Percentiles rank a stretch among this genome's conserved stretches.
Conservation (phyloP, 805 yeast species). For the Metschnikowia continentalis region DNA sequence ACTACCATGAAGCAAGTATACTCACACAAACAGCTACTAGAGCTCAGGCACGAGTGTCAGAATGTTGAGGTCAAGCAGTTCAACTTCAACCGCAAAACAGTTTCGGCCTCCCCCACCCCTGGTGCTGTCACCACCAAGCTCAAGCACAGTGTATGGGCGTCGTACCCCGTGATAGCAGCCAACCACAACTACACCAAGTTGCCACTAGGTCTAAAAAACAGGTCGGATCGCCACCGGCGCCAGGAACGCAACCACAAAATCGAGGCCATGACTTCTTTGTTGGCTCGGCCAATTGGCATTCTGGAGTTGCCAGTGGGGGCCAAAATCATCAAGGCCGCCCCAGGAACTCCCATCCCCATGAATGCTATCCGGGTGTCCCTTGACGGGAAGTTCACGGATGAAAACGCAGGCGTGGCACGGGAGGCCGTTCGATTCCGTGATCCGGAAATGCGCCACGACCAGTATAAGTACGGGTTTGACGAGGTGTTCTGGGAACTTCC, state of each 20-base stretch:
- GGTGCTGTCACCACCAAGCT: neutral
- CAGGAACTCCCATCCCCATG: conserved; percentile 25
- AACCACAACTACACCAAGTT: conserved; percentile 4
- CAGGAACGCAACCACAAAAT: neutral
- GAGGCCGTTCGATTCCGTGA: neutral
- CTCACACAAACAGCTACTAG: conserved; percentile 7
- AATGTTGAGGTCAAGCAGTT: conserved; percentile 3
- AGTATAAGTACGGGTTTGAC: conserved; percentile 3
- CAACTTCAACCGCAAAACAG: neutral
- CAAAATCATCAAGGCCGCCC: conserved; percentile 20
- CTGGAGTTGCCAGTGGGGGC: conserved; percentile 15
- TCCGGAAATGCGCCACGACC: conserved; percentile 2
- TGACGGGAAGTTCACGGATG: conserved; percentile 4
- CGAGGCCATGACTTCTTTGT: neutral
- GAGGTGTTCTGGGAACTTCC: conserved; percentile 3
- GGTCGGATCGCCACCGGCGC: neutral
- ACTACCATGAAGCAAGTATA: conserved; percentile 11
- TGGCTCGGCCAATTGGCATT: neutral
- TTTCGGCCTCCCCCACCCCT: neutral
- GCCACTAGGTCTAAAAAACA: neutral
- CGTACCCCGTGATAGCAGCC: conserved; percentile 2
- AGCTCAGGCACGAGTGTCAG: conserved; percentile 15
- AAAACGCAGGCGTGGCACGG: neutral
- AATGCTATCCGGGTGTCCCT: conserved; percentile 27
- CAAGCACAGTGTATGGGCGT: conserved; percentile 1